Evolutionary conservation across 495 filamentous ascomycete species (phyloP).

Genomic region (Aspergillus campestris): DNA sequence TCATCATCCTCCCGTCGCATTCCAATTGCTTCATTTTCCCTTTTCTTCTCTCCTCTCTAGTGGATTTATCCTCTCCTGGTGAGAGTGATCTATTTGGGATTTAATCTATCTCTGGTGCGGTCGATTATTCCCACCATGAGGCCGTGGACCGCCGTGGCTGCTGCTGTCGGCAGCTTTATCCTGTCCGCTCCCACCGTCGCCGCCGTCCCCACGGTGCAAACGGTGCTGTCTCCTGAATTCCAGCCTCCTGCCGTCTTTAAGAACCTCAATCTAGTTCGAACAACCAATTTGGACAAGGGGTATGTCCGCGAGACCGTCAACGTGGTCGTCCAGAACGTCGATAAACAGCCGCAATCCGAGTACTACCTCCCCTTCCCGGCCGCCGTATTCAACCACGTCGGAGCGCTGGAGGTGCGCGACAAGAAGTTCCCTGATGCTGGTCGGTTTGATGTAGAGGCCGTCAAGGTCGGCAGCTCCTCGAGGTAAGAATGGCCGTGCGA

Average conservation of each 20-base stretch:
- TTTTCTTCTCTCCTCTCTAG: constrained; percentile 3
- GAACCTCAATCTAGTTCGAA: constrained; percentile 83
- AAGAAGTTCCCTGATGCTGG: constrained; percentile 66
- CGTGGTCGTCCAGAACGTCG: constrained; percentile 84
- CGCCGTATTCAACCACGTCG: constrained; percentile 63
- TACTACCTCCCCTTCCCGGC: constrained; percentile 83
- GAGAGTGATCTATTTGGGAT: constrained; percentile 10
- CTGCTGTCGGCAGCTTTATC: constrained; percentile 32
- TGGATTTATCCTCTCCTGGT: constrained; percentile 7
- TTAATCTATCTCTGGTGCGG: constrained; percentile 19
- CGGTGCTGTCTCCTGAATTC: constrained; percentile 47
- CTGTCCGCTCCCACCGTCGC: constrained; percentile 26
- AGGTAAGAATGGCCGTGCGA: constrained; percentile 20
- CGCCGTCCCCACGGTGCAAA: constrained; percentile 24
- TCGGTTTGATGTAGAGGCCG: constrained; percentile 58
- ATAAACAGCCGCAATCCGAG: constrained; percentile 65
- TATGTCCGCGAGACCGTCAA: constrained; percentile 87
- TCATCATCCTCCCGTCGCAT: constrained; percentile 10
- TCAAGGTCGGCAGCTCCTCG: constrained; percentile 22
- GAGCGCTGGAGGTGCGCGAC: constrained; percentile 82
- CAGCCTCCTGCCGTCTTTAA: constrained; percentile 84
- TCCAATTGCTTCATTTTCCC: constrained; percentile 8
- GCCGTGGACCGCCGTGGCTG: constrained; percentile 32
- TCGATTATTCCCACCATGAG: constrained; percentile 31
- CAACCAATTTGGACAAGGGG: constrained; percentile 84